Base-by-base conservation (phyloP, 2,329 filamentous ascomycete genomes). In the Amauroascus verrucosus region DNA sequence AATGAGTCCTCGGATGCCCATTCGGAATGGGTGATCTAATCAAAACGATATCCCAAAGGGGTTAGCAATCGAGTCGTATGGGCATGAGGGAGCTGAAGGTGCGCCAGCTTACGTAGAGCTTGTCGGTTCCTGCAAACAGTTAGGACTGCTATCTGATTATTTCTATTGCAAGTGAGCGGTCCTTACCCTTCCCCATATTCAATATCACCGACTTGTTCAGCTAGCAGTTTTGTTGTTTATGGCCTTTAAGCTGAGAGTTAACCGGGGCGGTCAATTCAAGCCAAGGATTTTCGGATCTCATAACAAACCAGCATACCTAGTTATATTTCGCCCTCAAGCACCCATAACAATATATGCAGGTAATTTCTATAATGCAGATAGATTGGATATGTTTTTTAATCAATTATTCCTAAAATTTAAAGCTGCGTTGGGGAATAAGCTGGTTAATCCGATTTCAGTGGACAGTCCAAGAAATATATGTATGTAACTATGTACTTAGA, bases 1-100 rank as follows among this genome's bases (percentile, higher is more conserved):
- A 87, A 96, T 55, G 88, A 83, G 70, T 96, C 90, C 46, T 85
- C 82, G 5, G 89, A 95, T 6, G 88, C 84, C 93, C 93, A 98
- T 77, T 98, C 93, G 38, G 88, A 94, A 73, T 98, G 94, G 53
- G 93, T 98, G 65, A 98, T 98, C 78, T 83, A 60, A 54, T 14
- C 44, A 30, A 44, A 52, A 28, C 1, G 7, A n/a, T 32, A 9
- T 24, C n/a, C 3, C 2, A 18, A 37, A 16, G 35, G 9, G 30
- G 45, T 58, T 46, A 58, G 57, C 16, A 47, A 51, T 53, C 26
- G 50, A 56, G 56, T 54, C 55, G 58, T 63, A 40, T 60, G 56
- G 18, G 18, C 13, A 7, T 9, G 35, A 30, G 5, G n/a, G 48
- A 28, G 9, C 7, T n/a, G 6, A 16, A 18, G 37, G n/a, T 3